These are phyloP conservation scores for Fusarium miscanthi DNA, from an alignment of 2,329 filamentous ascomycete genomes.

Conservation along the genomic window DNA sequence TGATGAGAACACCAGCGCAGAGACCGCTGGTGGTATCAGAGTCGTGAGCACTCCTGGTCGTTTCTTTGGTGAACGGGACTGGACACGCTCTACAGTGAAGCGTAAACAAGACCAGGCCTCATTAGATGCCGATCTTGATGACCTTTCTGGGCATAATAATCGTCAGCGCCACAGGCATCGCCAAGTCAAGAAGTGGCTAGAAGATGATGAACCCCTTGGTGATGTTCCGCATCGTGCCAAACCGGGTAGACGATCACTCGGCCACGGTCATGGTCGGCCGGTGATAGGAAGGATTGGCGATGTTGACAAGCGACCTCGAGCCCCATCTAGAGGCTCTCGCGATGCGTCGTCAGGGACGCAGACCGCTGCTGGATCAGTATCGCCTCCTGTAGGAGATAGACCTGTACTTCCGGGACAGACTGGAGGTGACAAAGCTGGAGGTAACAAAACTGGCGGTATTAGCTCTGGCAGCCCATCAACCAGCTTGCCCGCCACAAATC, in stretches of 20 bases:
- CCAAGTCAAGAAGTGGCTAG: neutral
- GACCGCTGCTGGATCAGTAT: neutral
- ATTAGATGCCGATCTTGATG: neutral
- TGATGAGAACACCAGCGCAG: neutral
- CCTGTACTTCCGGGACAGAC: neutral
- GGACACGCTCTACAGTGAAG: neutral
- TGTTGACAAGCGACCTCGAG: neutral
- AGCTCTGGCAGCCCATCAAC: neutral
- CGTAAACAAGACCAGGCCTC: neutral
- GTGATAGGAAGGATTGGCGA: neutral
- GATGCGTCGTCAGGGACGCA: neutral
- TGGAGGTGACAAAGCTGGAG: neutral
- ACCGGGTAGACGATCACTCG: neutral
- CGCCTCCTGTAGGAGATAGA: fast-evolving
- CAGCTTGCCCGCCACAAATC: fast-evolving
- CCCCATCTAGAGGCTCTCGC: neutral
- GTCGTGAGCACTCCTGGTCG: neutral
- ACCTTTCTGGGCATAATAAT: neutral
- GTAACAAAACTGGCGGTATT: fast-evolving
- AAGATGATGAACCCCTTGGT: neutral
- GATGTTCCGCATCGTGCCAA: neutral
- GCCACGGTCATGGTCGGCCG: neutral
- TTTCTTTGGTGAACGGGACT: neutral
- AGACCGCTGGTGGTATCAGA: neutral
- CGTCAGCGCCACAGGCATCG: neutral